phyloP scores from a whole-genome alignment of 2,329 filamentous ascomycete species.

The Aspergillus bombycis region DNA sequence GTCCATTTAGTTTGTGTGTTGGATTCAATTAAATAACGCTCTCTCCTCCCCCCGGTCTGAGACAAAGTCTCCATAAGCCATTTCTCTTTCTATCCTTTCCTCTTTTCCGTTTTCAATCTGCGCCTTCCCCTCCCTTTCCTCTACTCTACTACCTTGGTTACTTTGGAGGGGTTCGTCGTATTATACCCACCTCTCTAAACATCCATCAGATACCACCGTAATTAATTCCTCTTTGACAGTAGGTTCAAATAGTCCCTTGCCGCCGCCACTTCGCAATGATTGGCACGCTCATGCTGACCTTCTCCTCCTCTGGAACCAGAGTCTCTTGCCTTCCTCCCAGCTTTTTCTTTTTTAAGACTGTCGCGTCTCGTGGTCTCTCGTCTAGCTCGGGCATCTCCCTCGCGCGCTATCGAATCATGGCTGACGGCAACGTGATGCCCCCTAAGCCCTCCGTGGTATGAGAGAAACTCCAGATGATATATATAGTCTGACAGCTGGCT shows the following conservation, averaged over 20 bases:
- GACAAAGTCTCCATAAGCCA: conserved; percentile 1
- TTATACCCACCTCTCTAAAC: neutral
- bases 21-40: conserved; percentile 21
- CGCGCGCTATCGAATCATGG: conserved; percentile 35
- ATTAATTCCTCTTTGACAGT: neutral
- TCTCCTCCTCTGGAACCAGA: neutral
- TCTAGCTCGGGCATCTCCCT: neutral
- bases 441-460: conserved; percentile 46
- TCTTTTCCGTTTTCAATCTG: conserved; percentile 11
- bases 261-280: conserved; percentile 1
- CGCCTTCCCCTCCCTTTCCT: conserved; percentile 5
- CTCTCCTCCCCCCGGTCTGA: conserved; percentile 4
- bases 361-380: neutral
- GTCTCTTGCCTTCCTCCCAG: neutral
- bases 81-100: conserved; percentile 14
- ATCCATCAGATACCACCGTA: neutral
- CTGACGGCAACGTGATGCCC: conserved; percentile 38
- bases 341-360: neutral
- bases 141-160: neutral
- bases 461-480: neutral
- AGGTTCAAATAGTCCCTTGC: neutral
- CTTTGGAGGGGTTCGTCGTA: neutral
- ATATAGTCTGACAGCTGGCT: conserved; percentile 13
- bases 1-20: conserved; percentile 10
- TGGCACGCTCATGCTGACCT: neutral